Conservation (phyloP, 768 basidiomycete species). For the Serendipita indica region DNA sequence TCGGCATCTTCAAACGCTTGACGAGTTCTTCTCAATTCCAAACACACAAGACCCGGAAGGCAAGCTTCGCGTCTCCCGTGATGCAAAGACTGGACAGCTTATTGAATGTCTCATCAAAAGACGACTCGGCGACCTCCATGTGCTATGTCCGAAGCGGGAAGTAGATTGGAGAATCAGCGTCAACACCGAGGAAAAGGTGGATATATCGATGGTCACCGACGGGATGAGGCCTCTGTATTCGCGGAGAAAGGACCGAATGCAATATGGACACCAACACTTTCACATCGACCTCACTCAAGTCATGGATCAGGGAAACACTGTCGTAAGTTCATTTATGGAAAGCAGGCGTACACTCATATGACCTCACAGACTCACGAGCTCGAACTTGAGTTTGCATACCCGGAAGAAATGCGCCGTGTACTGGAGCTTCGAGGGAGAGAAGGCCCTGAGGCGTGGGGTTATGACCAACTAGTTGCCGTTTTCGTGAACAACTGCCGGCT, state of each 20-base stretch:
- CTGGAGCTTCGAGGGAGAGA: constrained; percentile 49
- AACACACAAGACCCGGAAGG: constrained; percentile 28
- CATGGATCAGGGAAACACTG: constrained; percentile 29
- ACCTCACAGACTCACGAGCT: constrained; percentile 46
- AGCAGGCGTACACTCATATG: neutral
- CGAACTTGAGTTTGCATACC: constrained; percentile 67
- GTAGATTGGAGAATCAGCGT: constrained; percentile 93
- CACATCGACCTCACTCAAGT: constrained; percentile 91
- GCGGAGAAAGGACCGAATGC: constrained; percentile 77
- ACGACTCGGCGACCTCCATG: constrained; percentile 74
- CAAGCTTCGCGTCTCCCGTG: constrained; percentile 72
- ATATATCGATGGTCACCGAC: constrained; percentile 47
- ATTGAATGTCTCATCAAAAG: constrained; percentile 62
- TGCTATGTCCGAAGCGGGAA: constrained; percentile 62
- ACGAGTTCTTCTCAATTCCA: constrained; percentile 51
- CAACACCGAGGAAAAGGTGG: constrained; percentile 46
- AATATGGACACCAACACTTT: constrained; percentile 89
- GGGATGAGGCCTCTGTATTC: constrained; percentile 33
- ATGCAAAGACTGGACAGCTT: constrained; percentile 58
- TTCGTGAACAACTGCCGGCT: constrained; percentile 91
- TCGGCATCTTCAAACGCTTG: constrained; percentile 60
- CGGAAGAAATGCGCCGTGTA: constrained; percentile 53
- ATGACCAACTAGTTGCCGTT: constrained; percentile 82
- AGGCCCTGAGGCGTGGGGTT: constrained; percentile 31
- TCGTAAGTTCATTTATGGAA: neutral